A percentile compares a stretch with the other conserved stretches of the same genome.
Conservation (phyloP, 2,329 filamentous ascomycete genomes). For the Trichoderma gracile region DNA sequence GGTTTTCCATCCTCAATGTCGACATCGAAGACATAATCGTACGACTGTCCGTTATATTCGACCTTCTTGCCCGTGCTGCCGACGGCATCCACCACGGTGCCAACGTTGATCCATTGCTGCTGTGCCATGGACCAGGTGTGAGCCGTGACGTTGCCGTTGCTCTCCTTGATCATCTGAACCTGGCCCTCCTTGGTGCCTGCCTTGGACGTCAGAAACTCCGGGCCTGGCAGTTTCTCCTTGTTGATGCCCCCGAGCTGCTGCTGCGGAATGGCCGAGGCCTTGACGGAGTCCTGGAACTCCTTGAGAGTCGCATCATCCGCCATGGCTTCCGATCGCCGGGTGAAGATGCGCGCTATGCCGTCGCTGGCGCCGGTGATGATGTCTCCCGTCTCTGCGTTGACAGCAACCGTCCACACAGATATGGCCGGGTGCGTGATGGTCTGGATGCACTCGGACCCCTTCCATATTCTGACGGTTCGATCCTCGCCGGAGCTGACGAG, state of each 20-base stretch:
- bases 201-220: slow-evolving; percentile 79
- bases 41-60: slow-evolving; percentile 79
- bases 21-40: slow-evolving; percentile 95
- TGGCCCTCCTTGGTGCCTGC: slow-evolving; percentile 95
- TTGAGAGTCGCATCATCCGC: slow-evolving; percentile 68
- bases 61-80: slow-evolving; percentile 79
- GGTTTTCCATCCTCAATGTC: slow-evolving; percentile 95
- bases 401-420: slow-evolving; percentile 93
- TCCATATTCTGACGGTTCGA: slow-evolving; percentile 90
- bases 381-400: slow-evolving; percentile 78
- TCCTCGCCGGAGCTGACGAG: slow-evolving; percentile 92
- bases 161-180: slow-evolving; percentile 84
- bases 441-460: slow-evolving; percentile 77
- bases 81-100: slow-evolving; percentile 89
- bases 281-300: slow-evolving; percentile 80
- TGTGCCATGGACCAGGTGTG: slow-evolving; percentile 79
- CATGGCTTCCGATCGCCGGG: slow-evolving; percentile 65
- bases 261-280: slow-evolving; percentile 80
- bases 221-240: slow-evolving; percentile 86
- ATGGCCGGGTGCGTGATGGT: slow-evolving; percentile 97
- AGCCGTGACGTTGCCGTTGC: slow-evolving; percentile 78
- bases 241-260: slow-evolving; percentile 83
- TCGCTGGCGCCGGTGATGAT: slow-evolving; percentile 95
- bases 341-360: slow-evolving; percentile 81
- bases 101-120: slow-evolving; percentile 80